Evolutionary conservation across 441 rosid species (phyloP).

Genomic region (Gossypium schwendimanii): DNA sequence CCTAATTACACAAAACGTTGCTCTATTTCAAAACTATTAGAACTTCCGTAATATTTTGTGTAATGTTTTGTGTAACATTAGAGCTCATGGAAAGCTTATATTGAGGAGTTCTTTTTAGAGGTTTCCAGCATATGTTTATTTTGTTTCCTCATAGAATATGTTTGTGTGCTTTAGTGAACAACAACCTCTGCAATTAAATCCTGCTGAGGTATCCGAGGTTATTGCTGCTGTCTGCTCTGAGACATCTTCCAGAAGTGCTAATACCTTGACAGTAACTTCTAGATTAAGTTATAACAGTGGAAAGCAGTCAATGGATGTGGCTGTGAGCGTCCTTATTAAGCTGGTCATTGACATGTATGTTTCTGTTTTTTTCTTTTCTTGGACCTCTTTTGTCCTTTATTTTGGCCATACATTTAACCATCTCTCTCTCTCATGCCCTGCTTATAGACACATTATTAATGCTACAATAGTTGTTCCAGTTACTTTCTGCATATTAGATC

Average conservation of each 20-base stretch:
- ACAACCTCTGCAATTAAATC: slow-evolving; percentile 78
- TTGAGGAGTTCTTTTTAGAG: no score
- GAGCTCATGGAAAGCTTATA: no score
- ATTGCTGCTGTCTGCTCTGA: slow-evolving; percentile 94
- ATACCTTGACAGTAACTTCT: slow-evolving; percentile 62
- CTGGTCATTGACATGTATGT: slow-evolving; percentile 97
- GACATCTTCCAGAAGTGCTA: slow-evolving; percentile 54
- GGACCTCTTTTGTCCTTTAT: slow-evolving; percentile 12
- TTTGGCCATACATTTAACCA: neutral
- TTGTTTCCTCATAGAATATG: slow-evolving; percentile 17
- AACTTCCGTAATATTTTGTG: no score
- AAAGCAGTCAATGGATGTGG: slow-evolving; percentile 92
- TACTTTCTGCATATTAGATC: neutral
- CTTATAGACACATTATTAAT: no score
- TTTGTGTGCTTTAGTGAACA: slow-evolving; percentile 68
- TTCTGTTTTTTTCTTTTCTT: slow-evolving; percentile 6
- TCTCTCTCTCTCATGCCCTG: neutral
- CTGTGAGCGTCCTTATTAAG: slow-evolving; percentile 94
- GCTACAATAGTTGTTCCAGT: neutral
- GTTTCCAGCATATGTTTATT: neutral
- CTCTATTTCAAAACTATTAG: no score
- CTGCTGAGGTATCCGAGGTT: slow-evolving; percentile 91
- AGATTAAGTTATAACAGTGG: slow-evolving; percentile 68
- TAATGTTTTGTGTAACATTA: no score
- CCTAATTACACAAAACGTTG: no score